phyloP scores from a whole-genome alignment of 148 eudicot genomes.

The Amaranthus hypochondriacus region DNA sequence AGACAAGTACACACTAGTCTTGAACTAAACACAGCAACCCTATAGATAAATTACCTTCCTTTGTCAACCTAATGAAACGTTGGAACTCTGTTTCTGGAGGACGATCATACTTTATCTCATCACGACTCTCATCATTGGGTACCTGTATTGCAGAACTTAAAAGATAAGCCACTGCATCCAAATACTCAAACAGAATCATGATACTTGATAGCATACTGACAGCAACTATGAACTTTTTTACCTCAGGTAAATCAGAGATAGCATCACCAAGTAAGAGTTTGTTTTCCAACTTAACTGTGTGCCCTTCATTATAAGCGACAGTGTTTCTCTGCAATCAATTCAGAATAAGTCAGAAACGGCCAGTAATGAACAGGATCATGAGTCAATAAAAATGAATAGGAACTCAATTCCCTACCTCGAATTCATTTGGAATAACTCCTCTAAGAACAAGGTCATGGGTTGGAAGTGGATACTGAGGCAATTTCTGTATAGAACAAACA shows the following conservation, averaged over 20 bases:
- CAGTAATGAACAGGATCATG: background rate
- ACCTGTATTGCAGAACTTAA: constrained; percentile 39
- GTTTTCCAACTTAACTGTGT: constrained; percentile 28
- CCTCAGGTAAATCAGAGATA: constrained; percentile 76
- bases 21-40: background rate
- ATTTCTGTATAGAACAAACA: constrained; percentile 39
- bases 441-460: constrained; percentile 61
- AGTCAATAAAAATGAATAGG: background rate
- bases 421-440: constrained; percentile 56
- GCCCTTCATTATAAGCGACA: constrained; percentile 53
- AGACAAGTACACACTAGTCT: background rate
- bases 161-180: background rate
- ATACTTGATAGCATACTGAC: background rate
- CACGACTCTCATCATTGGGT: constrained; percentile 43
- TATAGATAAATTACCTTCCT: constrained; percentile 36
- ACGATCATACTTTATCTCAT: constrained; percentile 45
- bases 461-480: constrained; percentile 79
- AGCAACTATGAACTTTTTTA: constrained; percentile 20
- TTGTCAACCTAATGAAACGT: constrained; percentile 47
- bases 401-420: constrained; percentile 44
- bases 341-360: background rate
- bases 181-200: background rate
- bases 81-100: constrained; percentile 62
- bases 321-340: constrained; percentile 38
- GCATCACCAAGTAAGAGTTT: constrained; percentile 64